These are phyloP conservation scores for Bremia lactucae DNA, from an alignment of 352 stramenopile genomes.

Conservation along the genomic window DNA sequence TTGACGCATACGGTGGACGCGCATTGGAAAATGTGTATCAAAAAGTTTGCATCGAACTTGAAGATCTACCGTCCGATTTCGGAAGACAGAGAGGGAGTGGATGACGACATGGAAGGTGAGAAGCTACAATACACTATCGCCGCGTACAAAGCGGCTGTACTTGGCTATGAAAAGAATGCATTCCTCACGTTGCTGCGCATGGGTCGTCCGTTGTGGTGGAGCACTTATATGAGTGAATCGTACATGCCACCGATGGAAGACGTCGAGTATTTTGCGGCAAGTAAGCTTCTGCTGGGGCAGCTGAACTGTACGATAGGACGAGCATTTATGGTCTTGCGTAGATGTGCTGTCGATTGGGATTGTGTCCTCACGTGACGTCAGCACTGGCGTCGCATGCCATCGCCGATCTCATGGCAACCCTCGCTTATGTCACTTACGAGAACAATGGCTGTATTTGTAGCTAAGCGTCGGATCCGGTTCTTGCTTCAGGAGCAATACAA, in stretches of 20 bases:
- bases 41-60: neutral
- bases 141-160: neutral
- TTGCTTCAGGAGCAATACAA: constrained; percentile 19
- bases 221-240: neutral
- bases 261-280: neutral
- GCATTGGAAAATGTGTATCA: neutral
- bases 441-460: constrained; percentile 9
- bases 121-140: neutral
- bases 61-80: neutral
- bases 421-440: constrained; percentile 6
- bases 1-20: constrained; percentile 29
- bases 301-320: constrained; percentile 1
- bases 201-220: neutral
- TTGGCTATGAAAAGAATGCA: neutral
- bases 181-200: neutral
- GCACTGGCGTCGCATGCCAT: constrained; percentile 12
- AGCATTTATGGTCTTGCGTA: constrained; percentile 14
- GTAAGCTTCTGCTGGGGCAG: neutral
- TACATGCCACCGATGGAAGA: neutral
- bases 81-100: too few relatives aligned
- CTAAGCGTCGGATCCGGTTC: constrained; percentile 19
- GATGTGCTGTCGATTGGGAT: constrained; percentile 16
- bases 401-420: constrained; percentile 18
- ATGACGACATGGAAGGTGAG: neutral
- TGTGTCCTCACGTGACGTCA: constrained; percentile 10